phyloP scores from a whole-genome alignment of 768 basidiomycete genomes.

The Tylopilus plumbeoviolaceoides region DNA sequence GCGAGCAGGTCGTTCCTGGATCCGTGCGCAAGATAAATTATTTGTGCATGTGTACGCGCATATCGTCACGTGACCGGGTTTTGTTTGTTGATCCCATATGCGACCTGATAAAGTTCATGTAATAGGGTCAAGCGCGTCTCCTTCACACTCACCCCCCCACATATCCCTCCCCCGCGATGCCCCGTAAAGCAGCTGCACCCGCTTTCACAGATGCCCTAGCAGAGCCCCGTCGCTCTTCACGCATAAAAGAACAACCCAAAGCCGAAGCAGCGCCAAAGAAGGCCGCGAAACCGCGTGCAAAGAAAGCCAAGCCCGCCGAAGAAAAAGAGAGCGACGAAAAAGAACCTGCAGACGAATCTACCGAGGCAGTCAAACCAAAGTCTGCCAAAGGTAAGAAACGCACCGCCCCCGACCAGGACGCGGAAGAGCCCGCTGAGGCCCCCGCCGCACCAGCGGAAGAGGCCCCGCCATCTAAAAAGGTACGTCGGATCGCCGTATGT shows the following conservation, averaged over 20 bases:
- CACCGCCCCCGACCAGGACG: conserved; percentile 37
- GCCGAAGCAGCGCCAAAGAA: conserved; percentile 50
- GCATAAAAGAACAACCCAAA: conserved; percentile 72
- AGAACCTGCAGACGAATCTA: conserved; percentile 28
- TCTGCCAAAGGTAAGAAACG: conserved; percentile 56
- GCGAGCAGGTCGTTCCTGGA: not conserved
- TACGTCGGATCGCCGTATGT: conserved; percentile 22
- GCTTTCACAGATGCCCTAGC: conserved; percentile 32
- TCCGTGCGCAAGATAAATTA: conserved; percentile 26
- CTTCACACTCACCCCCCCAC: conserved; percentile 16
- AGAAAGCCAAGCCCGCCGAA: conserved; percentile 37
- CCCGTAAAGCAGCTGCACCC: conserved; percentile 61
- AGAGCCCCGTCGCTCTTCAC: conserved; percentile 66
- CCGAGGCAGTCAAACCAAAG: conserved; percentile 39
- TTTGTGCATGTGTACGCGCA: conserved; percentile 33
- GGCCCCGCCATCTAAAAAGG: conserved; percentile 65
- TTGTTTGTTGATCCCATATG: conserved; percentile 33
- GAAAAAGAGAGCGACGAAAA: conserved; percentile 46
- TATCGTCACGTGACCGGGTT: conserved; percentile 29
- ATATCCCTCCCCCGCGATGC: conserved; percentile 41
- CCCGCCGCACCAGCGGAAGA: conserved; percentile 36
- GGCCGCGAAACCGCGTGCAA: conserved; percentile 57
- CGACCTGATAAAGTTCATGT: conserved; percentile 30
- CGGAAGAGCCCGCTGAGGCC: conserved; percentile 34
- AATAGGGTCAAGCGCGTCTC: conserved; percentile 33